Evolutionary conservation across 768 basidiomycete species (phyloP), one percentile per base, ranked within the genome.

Genomic region (Termitomyces sp.): DNA sequence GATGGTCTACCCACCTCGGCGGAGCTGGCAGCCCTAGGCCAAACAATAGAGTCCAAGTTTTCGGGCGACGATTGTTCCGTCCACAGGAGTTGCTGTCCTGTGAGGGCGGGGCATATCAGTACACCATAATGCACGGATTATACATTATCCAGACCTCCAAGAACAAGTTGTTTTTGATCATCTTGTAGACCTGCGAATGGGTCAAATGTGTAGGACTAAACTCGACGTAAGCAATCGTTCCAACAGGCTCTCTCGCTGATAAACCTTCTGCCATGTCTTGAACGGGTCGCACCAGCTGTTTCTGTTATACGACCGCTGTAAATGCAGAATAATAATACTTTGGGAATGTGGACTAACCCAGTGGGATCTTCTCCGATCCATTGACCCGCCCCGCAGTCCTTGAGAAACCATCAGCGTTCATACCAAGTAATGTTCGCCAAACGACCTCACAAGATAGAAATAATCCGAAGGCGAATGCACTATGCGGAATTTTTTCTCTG

Each of bases 211-310:
- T 86, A 88, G 1, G 86, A 71, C 76, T 72, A 36, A 26, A 26
- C 34, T 37, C n/a, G 42, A 56, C 20, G 26, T 27, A 12, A 52
- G 37, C 41, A 49, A n/a, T 18, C 24, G 37, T 34, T 20, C 5
- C n/a, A 18, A 26, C 18, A 22, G 31, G 20, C n/a, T 10, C 31
- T 20, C 20, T 31, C 3, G 10, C 24, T 29, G 26, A 32, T 24
- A 24, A 55, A 87, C 86, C 71, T 83, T 79, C 65, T 87, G 83
- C 90, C 90, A 92, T 5, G 84, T 83, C 70, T 90, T 90, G 81
- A 86, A 90, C 0, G 87, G 86, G 61, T 86, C 86, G 64, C 86
- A 88, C 86, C 87, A 89, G 63, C 83, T 84, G 57, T 82, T 82
- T 10, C 81, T 80, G 48, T 59, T 31, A 34, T 54, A 41, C 55